Evolutionary conservation across 164 flowering plant genomes (phyloP).

Genomic region (Cinnamomum micranthum): DNA sequence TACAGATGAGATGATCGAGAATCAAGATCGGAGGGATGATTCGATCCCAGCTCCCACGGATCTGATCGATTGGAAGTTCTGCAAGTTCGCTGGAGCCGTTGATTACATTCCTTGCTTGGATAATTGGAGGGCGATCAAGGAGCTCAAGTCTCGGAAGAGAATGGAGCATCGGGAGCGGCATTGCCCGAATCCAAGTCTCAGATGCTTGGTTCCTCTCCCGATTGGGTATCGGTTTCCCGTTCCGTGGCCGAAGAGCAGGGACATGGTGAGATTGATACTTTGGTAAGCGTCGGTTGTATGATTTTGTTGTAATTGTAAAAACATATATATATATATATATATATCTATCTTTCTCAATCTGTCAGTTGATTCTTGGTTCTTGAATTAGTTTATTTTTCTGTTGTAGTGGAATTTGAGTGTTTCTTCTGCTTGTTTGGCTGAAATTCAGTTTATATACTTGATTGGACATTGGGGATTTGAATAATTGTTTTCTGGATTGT

Average conservation of each 20-base stretch:
- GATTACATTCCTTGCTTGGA: constrained; percentile 96
- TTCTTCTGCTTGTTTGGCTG: neutral
- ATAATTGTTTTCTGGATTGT: neutral
- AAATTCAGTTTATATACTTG: neutral
- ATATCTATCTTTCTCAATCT: neutral
- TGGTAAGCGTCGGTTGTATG: constrained; percentile 45
- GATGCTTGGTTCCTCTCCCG: constrained; percentile 83
- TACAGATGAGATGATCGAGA: neutral
- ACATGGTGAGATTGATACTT: constrained; percentile 81
- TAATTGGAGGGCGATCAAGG: constrained; percentile 67
- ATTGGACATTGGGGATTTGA: no score
- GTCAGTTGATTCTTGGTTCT: neutral
- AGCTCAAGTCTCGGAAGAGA: constrained; percentile 49
- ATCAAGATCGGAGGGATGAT: neutral
- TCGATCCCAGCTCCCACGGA: neutral
- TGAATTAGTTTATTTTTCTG: neutral
- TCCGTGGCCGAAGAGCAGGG: constrained; percentile 93
- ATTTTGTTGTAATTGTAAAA: neutral
- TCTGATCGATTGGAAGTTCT: constrained; percentile 42
- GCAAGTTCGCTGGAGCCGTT: constrained; percentile 41
- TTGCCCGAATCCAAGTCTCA: constrained; percentile 55
- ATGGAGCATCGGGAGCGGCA: constrained; percentile 94
- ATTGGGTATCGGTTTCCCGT: constrained; percentile 60
- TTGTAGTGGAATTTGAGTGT: neutral
- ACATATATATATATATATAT: no score